phyloP scores from a whole-genome alignment of 371 early-diverging fungal species.

The Nematocida displodere region DNA sequence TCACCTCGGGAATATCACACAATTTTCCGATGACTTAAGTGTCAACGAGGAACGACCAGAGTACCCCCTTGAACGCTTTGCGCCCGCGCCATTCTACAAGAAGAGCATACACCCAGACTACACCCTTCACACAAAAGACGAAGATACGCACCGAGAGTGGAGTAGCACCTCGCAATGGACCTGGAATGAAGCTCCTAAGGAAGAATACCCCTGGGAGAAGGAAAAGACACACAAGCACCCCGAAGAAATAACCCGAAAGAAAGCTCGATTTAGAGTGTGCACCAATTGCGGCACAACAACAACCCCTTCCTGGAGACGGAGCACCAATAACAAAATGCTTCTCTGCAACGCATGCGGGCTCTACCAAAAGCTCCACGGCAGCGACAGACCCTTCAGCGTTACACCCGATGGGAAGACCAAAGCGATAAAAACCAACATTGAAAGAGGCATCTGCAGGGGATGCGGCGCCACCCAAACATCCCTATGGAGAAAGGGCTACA shows the following conservation, averaged over 20 bases:
- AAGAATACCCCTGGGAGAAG: constrained; percentile 13
- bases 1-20: constrained; percentile 39
- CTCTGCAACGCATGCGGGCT: constrained; percentile 80
- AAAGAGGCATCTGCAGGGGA: constrained; percentile 56
- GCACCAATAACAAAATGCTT: constrained; percentile 70
- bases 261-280: constrained; percentile 67
- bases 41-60: constrained; percentile 28
- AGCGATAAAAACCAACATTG: constrained; percentile 60
- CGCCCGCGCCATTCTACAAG: constrained; percentile 2
- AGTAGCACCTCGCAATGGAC: neutral
- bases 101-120: constrained; percentile 5
- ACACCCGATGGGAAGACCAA: constrained; percentile 64
- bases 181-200: neutral
- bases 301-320: constrained; percentile 80
- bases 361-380: constrained; percentile 72
- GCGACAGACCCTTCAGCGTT: constrained; percentile 61
- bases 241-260: constrained; percentile 49
- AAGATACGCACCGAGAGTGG: neutral
- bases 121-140: neutral
- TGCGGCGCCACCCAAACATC: constrained; percentile 56
- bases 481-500: constrained; percentile 51
- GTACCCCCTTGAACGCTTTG: constrained; percentile 10
- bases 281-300: constrained; percentile 73
- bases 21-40: constrained; percentile 42
- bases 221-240: constrained; percentile 36